Evolutionary conservation across 1,284 basidiomycete species (phyloP).

Genomic region (Cutaneotrichosporon sp.): DNA sequence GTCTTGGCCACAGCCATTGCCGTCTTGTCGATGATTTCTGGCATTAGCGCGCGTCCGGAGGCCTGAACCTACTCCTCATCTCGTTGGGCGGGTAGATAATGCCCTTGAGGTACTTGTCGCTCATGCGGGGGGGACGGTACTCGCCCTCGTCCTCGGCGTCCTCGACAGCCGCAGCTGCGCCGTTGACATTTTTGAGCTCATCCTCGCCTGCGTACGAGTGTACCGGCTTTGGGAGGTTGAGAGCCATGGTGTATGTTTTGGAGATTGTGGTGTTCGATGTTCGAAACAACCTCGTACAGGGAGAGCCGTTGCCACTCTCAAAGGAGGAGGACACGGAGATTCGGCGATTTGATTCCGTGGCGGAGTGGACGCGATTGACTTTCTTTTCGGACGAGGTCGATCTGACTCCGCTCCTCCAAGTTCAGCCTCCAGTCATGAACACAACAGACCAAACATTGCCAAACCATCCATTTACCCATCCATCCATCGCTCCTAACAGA

Average conservation of each 20-base stretch:
- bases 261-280: background rate
- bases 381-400: too few relatives aligned
- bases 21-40: constrained; percentile 93
- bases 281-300: too few relatives aligned
- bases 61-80: constrained; percentile 67
- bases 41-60: constrained; percentile 7
- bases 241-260: constrained; percentile 25
- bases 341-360: constrained; percentile 1
- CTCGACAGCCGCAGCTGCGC: constrained; percentile 10
- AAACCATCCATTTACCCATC: background rate
- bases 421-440: too few relatives aligned
- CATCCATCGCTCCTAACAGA: background rate
- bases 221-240: constrained; percentile 47
- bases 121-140: constrained; percentile 47
- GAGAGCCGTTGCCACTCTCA: too few relatives aligned
- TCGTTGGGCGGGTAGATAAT: constrained; percentile 88
- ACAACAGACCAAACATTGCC: constrained; percentile 13
- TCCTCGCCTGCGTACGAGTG: constrained; percentile 45
- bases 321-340: background rate
- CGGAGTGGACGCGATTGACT: constrained; percentile 1
- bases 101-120: constrained; percentile 66
- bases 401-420: too few relatives aligned
- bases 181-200: constrained; percentile 33
- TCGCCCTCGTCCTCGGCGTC: constrained; percentile 28
- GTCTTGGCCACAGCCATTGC: constrained; percentile 89